A percentile compares a stretch with the other conserved stretches of the same genome.
phyloP scores from a whole-genome alignment of 192 early-diverging fungal genomes.

The Backusella sp. region DNA sequence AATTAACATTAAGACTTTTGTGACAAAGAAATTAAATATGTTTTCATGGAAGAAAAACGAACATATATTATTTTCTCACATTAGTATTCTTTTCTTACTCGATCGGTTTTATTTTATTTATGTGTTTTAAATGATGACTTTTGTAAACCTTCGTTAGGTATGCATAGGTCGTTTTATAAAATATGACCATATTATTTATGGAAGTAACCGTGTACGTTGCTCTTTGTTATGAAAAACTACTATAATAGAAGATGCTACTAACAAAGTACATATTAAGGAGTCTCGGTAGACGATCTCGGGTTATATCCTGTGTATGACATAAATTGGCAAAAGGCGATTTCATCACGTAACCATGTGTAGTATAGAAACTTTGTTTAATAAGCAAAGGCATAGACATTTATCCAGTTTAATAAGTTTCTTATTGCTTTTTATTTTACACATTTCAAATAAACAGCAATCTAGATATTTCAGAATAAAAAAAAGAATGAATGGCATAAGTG shows the following conservation, averaged over 20 bases:
- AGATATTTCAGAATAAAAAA: not conserved
- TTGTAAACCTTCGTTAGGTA: not conserved
- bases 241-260: no score
- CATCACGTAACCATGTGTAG: not conserved
- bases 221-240: no score
- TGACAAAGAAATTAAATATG: not conserved
- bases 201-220: no score
- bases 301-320: no score
- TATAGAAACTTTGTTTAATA: not conserved
- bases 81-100: not conserved
- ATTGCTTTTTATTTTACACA: not conserved
- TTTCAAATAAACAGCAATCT: not conserved
- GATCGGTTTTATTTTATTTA: not conserved
- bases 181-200: not conserved
- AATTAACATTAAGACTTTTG: not conserved
- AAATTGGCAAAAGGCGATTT: no score
- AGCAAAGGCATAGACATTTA: not conserved
- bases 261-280: no score
- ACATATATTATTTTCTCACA: not conserved
- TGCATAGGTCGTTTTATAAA: not conserved
- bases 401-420: not conserved
- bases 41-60: no score
- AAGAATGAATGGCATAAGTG: not conserved
- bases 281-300: no score
- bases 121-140: not conserved